These are phyloP conservation scores for Colletotrichum salicis DNA, from an alignment of 2,329 filamentous ascomycete species.

Conservation along the genomic window DNA sequence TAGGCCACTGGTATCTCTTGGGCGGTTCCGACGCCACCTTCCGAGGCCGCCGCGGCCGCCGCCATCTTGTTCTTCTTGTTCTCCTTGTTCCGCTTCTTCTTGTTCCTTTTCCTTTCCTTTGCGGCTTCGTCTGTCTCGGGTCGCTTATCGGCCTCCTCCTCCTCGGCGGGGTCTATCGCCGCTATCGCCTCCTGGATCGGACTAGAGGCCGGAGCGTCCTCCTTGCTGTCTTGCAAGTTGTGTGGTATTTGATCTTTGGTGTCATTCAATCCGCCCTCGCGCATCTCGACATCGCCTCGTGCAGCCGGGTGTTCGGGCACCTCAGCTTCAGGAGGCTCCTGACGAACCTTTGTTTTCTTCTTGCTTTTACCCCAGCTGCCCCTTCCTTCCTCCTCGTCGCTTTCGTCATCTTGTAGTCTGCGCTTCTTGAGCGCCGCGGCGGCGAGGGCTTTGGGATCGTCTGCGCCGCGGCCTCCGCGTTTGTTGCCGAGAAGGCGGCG, in stretches of 20 bases:
- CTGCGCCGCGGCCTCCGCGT: conserved; percentile 9
- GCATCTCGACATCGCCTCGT: neutral
- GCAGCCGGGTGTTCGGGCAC: neutral
- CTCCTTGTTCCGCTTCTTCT: conserved; percentile 28
- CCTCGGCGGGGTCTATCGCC: neutral
- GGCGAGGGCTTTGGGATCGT: conserved; percentile 29
- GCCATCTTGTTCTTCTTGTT: conserved; percentile 35
- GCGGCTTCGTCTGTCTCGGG: conserved; percentile 26
- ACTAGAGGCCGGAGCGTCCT: neutral
- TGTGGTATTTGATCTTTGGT: neutral
- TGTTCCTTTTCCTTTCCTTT: conserved; percentile 42
- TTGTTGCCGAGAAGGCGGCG: conserved; percentile 43
- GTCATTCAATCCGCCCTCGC: neutral
- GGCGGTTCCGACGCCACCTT: neutral
- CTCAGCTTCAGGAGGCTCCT: conserved; percentile 10
- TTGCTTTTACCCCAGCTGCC: conserved; percentile 52
- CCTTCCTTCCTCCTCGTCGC: conserved; percentile 48
- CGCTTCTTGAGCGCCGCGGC: conserved; percentile 25
- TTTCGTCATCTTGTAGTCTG: conserved; percentile 39
- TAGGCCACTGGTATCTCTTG: neutral
- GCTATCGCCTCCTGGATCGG: neutral
- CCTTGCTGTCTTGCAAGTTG: neutral
- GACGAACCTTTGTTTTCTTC: conserved; percentile 40
- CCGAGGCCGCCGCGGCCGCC: neutral
- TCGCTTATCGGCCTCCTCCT: neutral